phyloP scores from a whole-genome alignment of 441 rosid species.

The Jatropha multifida region DNA sequence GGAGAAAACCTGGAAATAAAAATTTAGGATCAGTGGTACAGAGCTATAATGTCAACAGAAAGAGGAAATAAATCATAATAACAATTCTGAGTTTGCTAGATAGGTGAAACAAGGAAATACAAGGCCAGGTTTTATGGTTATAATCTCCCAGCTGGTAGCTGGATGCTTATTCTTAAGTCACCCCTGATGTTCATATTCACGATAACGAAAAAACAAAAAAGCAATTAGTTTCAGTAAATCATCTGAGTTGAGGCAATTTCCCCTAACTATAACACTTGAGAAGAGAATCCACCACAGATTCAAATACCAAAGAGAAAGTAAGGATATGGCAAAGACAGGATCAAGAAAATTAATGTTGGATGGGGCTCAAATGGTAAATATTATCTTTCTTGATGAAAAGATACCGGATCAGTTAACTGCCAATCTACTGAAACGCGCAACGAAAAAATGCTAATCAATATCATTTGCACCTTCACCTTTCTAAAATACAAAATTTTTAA shows the following conservation, averaged over 20 bases:
- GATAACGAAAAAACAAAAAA: background rate
- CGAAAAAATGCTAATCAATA: background rate
- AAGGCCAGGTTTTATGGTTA: background rate
- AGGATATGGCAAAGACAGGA: background rate
- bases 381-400: background rate
- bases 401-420: background rate
- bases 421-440: background rate
- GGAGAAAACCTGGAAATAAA: constrained; percentile 70
- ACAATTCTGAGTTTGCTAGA: background rate
- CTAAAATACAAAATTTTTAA: background rate
- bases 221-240: background rate
- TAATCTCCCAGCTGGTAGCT: background rate
- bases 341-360: too few species aligned
- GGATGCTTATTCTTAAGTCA: background rate
- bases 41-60: background rate
- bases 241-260: background rate
- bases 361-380: background rate
- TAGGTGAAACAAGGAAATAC: constrained; percentile 2
- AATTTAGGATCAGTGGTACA: constrained; percentile 6
- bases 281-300: background rate
- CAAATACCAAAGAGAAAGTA: background rate
- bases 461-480: background rate
- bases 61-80: background rate
- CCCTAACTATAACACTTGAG: background rate
- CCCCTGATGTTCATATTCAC: background rate